A percentile compares a stretch with the other conserved stretches of the same genome.
These are phyloP conservation scores for Penstemon barbatus DNA, from an alignment of 257 asterid species.

Conservation along the genomic window DNA sequence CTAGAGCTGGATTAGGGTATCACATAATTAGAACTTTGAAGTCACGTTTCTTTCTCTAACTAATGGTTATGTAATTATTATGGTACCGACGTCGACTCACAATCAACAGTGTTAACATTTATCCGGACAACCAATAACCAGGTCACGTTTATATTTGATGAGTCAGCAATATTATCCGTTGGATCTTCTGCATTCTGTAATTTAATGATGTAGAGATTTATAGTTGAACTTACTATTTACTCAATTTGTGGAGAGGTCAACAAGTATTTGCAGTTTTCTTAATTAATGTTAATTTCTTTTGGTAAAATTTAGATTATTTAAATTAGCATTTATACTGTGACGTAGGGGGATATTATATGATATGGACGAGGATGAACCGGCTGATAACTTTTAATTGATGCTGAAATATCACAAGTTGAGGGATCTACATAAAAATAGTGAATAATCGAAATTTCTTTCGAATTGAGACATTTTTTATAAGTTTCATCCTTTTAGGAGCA, in stretches of 20 bases:
- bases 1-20: background rate
- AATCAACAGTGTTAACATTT: background rate
- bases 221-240: background rate
- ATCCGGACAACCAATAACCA: slow-evolving; percentile 8
- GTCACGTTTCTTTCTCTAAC: background rate
- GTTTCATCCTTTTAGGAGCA: no score
- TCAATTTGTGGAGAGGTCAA: background rate
- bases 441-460: no score
- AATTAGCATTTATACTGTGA: no score
- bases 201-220: background rate
- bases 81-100: slow-evolving; percentile 1
- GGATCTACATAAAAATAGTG: no score
- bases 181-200: background rate
- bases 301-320: no score
- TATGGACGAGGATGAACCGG: no score
- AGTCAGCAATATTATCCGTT: slow-evolving; percentile 20
- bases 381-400: no score
- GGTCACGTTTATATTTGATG: slow-evolving; percentile 17
- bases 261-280: background rate
- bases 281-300: background rate
- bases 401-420: no score
- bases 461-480: no score
- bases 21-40: background rate
- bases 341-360: no score
- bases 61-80: slow-evolving; percentile 6